phyloP scores from a whole-genome alignment of 2,329 filamentous ascomycete genomes.

The Colletotrichum brevisporum region DNA sequence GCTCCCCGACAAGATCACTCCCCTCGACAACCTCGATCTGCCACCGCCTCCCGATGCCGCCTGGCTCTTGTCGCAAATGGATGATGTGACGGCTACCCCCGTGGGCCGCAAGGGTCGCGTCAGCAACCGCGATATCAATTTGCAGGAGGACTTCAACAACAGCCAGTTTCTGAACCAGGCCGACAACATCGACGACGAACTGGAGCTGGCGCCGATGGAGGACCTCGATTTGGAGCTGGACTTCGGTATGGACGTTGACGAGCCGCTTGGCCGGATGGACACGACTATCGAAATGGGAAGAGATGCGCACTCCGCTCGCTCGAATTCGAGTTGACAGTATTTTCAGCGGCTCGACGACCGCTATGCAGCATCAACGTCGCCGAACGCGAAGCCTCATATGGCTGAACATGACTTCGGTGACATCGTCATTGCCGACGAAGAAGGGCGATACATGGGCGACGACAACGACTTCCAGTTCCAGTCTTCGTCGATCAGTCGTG shows the following conservation, averaged over 20 bases:
- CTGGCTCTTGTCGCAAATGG: constrained; percentile 83
- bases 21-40: constrained; percentile 83
- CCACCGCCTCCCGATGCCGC: constrained; percentile 91
- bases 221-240: constrained; percentile 82
- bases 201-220: constrained; percentile 68
- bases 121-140: constrained; percentile 75
- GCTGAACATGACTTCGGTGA: constrained; percentile 69
- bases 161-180: constrained; percentile 86
- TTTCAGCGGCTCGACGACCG: constrained; percentile 72
- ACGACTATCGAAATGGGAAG: constrained; percentile 89
- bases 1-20: constrained; percentile 92
- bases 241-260: constrained; percentile 80
- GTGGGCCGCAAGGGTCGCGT: constrained; percentile 70
- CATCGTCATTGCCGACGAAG: constrained; percentile 73
- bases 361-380: too few species aligned
- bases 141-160: constrained; percentile 78
- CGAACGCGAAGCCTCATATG: constrained; percentile 70
- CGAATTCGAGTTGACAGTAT: constrained; percentile 81
- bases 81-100: constrained; percentile 70
- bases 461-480: constrained; percentile 74
- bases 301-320: constrained; percentile 78
- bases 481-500: constrained; percentile 66
- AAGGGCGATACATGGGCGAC: constrained; percentile 75
- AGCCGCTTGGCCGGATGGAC: constrained; percentile 67
- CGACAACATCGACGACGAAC: constrained; percentile 70